phyloP scores from a whole-genome alignment of 2,329 filamentous ascomycete species.

The Colletotrichum destructivum region DNA sequence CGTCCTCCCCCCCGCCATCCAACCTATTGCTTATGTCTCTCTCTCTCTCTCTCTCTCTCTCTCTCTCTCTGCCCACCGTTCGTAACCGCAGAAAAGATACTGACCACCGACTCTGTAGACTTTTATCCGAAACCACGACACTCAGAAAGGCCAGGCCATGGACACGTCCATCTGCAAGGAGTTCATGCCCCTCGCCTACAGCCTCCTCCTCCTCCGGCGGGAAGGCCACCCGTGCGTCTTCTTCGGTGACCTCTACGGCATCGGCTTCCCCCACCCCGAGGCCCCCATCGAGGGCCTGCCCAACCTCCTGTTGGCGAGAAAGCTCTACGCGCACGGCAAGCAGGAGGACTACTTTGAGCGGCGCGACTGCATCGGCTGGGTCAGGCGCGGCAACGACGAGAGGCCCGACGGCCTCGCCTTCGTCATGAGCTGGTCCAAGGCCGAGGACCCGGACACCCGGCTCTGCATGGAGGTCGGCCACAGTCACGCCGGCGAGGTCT shows the following conservation, averaged over 20 bases:
- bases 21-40: too few species aligned
- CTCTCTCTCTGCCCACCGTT: too few species aligned
- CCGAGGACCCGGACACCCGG: constrained; percentile 17
- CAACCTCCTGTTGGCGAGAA: constrained; percentile 24
- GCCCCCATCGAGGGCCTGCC: constrained; percentile 17
- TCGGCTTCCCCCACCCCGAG: constrained; percentile 17
- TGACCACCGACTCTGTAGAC: constrained; percentile 8
- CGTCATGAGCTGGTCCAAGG: constrained; percentile 32
- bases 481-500: constrained; percentile 22
- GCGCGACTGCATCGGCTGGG: constrained; percentile 33
- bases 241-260: constrained; percentile 38
- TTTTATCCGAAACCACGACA: constrained; percentile 40
- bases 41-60: too few species aligned
- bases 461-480: constrained; percentile 31
- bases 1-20: neutral
- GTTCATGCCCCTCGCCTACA: constrained; percentile 34
- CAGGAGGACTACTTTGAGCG: constrained; percentile 35
- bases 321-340: constrained; percentile 31
- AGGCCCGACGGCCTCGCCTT: constrained; percentile 25
- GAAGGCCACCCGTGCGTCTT: constrained; percentile 40
- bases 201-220: constrained; percentile 30
- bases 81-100: neutral
- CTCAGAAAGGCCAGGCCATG: constrained; percentile 40
- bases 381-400: constrained; percentile 28
- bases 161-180: constrained; percentile 25